Percentiles rank a stretch among this genome's conserved stretches.
These are phyloP conservation scores for Mycosphaerella arachidis DNA, from an alignment of 2,329 filamentous ascomycete species.

Conservation along the genomic window DNA sequence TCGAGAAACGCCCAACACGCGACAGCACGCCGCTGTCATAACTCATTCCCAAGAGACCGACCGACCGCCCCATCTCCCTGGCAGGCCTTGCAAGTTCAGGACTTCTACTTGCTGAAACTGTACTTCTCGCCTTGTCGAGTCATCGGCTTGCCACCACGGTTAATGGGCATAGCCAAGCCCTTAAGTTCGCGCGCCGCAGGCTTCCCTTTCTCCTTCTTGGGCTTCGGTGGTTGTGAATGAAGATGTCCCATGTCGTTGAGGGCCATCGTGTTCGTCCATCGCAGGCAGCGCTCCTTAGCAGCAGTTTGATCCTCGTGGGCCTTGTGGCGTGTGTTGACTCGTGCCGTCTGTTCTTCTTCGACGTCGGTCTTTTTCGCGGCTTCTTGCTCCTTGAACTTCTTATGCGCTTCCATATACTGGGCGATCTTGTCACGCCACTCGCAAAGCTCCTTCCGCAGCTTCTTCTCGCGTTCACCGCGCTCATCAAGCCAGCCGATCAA, in stretches of 20 bases:
- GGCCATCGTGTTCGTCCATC: conserved; percentile 62
- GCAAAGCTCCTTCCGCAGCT: conserved; percentile 80
- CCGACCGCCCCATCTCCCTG: background rate
- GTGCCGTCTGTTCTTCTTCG: conserved; percentile 44
- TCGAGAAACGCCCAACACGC: background rate
- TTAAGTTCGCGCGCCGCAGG: conserved; percentile 29
- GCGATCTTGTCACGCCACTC: conserved; percentile 68
- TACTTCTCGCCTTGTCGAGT: conserved; percentile 50
- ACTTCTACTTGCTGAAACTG: conserved; percentile 14
- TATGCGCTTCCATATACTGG: conserved; percentile 58
- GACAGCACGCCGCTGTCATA: conserved; percentile 1
- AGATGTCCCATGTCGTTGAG: conserved; percentile 34
- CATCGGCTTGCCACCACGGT: conserved; percentile 47
- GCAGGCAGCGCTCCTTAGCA: conserved; percentile 55
- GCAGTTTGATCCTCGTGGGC: conserved; percentile 52
- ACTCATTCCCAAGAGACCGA: background rate
- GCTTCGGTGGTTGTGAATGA: conserved; percentile 26
- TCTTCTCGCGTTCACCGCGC: conserved; percentile 78
- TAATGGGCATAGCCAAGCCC: conserved; percentile 37
- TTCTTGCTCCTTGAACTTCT: conserved; percentile 41
- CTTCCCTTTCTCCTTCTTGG: conserved; percentile 33
- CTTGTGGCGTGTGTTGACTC: conserved; percentile 61
- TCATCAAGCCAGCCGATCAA: conserved; percentile 86
- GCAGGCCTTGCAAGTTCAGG: background rate
- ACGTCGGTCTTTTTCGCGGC: conserved; percentile 46